Base-by-base conservation (phyloP, 805 yeast species). In the Kluyveromyces aestuarii region DNA sequence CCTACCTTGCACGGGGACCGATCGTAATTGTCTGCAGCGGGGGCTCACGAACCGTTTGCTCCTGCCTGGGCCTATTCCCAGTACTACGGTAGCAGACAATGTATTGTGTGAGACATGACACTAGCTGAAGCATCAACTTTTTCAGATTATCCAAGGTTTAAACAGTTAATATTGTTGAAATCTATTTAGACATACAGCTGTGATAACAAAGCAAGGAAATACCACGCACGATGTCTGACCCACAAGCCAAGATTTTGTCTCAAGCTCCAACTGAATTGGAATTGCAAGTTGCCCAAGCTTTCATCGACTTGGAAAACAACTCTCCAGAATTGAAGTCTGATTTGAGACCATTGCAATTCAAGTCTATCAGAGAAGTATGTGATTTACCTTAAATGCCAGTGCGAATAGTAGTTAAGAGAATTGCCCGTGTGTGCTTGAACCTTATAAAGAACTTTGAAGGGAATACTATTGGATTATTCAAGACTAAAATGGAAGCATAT, bases 211-310 rank as follows among this genome's bases (percentile, higher is more conserved):
- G 46, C 50, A 47, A 54, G 54, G 55, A 52, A 51, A 54, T 49
- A 49, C 48, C 41, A 55, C 50, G 50, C 60, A 79, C 66, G 61
- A 91, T 91, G 98, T 91, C 98, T 78, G 95, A 96, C 71, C 87
- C 90, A 73, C 66, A 62, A 61, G 81, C 87, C 76, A 93, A 93
- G 82, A 82, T 93, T 77, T 84, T 91, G 76, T 82, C 89, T 72
- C 82, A 84, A 72, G 87, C 87, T 71, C 98, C 99, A 80, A 74
- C 93, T 73, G 98, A 93, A 80, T 89, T 93, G 77, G 99, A 93
- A 82, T 87, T 93, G 77, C 95, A 91, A 81, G 95, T 93, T 73
- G 97, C 96, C 70, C 97, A 91, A 81, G 96, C 98, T 71, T 87
- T 93, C 73, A 74, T 83, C 68, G 99, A 93, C 80, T 82, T 93